Conservation (phyloP, 805 yeast genomes). For the Debaryomyces prosopidis region DNA sequence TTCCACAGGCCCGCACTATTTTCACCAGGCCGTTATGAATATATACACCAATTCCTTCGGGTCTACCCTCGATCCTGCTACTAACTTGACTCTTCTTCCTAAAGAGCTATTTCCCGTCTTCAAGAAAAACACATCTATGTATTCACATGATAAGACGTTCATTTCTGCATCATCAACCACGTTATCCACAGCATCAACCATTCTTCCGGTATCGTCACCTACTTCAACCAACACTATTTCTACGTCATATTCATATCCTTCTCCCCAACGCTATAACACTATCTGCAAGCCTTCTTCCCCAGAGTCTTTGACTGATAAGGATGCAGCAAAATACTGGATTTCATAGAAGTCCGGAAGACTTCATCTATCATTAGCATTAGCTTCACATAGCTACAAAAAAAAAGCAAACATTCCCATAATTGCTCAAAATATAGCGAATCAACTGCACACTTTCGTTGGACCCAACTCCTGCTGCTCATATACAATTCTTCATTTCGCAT, state of each 20-base stretch:
- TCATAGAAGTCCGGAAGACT: too few relatives aligned
- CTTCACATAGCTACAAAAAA: too few relatives aligned
- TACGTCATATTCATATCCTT: neutral
- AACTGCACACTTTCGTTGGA: too few relatives aligned
- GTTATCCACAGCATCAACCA: neutral
- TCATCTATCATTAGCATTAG: too few relatives aligned
- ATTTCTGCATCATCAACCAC: neutral
- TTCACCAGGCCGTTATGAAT: conserved; percentile 13
- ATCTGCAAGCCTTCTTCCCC: too few relatives aligned
- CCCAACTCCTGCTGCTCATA: too few relatives aligned
- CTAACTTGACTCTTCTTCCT: neutral
- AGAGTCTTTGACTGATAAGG: too few relatives aligned
- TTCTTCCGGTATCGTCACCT: neutral
- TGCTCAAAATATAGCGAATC: too few relatives aligned
- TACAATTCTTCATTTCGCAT: too few relatives aligned
- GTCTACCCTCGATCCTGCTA: neutral
- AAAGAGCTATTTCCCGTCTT: neutral
- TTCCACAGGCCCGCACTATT: conserved; percentile 29
- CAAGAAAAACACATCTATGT: neutral
- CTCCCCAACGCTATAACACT: neutral
- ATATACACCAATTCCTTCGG: neutral
- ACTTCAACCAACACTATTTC: neutral
- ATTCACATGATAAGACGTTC: neutral
- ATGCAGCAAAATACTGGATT: too few relatives aligned
- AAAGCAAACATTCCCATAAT: too few relatives aligned